A percentile compares a stretch with the other conserved stretches of the same genome.
These are phyloP conservation scores for Aspergillus campestris DNA, from an alignment of 495 filamentous ascomycete species.

Conservation along the genomic window DNA sequence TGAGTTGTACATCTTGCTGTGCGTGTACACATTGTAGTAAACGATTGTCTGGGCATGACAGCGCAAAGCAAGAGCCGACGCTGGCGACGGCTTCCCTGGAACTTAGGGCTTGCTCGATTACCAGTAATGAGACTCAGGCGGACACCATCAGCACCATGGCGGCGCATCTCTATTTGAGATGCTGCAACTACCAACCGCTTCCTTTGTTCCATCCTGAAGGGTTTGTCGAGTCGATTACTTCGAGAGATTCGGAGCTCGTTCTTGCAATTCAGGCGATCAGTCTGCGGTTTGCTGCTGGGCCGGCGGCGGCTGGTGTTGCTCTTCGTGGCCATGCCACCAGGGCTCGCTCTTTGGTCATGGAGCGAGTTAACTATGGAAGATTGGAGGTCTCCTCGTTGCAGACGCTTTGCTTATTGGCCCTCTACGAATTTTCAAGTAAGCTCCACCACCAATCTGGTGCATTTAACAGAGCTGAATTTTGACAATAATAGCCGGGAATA, in stretches of 20 bases:
- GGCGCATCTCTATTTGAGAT: slow-evolving; percentile 21
- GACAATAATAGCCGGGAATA: slow-evolving; percentile 31
- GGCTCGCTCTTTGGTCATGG: slow-evolving; percentile 22
- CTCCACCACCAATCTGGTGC: no score
- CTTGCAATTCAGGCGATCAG: slow-evolving; percentile 29
- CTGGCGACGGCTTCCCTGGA: background rate
- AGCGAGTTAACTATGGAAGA: slow-evolving; percentile 21
- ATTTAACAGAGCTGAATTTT: no score
- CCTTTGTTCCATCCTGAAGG: slow-evolving; percentile 24
- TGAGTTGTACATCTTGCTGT: slow-evolving; percentile 3
- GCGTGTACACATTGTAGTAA: no score
- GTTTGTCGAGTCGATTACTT: slow-evolving; percentile 15
- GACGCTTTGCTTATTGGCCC: slow-evolving; percentile 30
- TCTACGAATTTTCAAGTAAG: slow-evolving; percentile 35
- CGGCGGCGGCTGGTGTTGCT: slow-evolving; percentile 16
- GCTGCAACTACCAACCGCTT: slow-evolving; percentile 33
- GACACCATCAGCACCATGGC: no score
- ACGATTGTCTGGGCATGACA: slow-evolving; percentile 2
- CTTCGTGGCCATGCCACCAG: no score
- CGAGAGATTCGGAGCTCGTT: slow-evolving; percentile 26
- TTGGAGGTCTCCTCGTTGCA: slow-evolving; percentile 37
- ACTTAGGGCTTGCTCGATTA: background rate
- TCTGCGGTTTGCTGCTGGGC: slow-evolving; percentile 19
- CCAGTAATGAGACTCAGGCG: slow-evolving; percentile 1
- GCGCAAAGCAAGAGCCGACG: background rate